phyloP scores from a whole-genome alignment of 176 grass and related monocot genomes.

The Saccharum officinarum region DNA sequence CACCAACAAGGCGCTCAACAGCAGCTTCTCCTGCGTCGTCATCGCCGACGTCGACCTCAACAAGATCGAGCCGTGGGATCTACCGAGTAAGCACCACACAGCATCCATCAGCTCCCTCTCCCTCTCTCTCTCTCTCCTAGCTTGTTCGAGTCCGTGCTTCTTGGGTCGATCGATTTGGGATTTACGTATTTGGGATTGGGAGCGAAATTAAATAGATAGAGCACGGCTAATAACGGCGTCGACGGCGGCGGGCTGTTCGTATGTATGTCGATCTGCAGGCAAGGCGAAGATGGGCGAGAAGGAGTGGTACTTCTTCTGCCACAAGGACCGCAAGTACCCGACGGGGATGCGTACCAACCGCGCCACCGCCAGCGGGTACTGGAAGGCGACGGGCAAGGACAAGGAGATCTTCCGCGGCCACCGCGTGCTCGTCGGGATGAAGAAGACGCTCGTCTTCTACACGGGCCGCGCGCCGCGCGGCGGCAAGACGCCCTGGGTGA shows the following conservation, averaged over 20 bases:
- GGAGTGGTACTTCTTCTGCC: constrained; percentile 89
- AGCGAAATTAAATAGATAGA: no score
- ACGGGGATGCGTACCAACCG: constrained; percentile 85
- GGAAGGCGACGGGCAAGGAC: constrained; percentile 96
- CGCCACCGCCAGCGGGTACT: constrained; percentile 73
- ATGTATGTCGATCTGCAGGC: constrained; percentile 7
- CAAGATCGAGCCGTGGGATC: constrained; percentile 93
- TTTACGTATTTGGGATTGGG: no score
- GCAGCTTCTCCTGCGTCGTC: constrained; percentile 47
- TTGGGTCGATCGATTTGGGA: no score
- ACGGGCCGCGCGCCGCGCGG: constrained; percentile 74
- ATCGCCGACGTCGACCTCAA: constrained; percentile 88
- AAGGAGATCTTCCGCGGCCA: constrained; percentile 81
- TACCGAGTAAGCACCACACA: constrained; percentile 50
- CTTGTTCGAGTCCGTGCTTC: no score
- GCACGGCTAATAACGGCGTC: no score
- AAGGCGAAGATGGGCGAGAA: constrained; percentile 91
- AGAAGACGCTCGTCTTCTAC: constrained; percentile 99
- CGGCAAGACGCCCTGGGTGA: constrained; percentile 84
- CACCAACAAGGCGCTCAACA: constrained; percentile 44
- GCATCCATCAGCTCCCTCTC: background rate
- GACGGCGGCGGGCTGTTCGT: no score
- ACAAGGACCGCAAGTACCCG: constrained; percentile 93
- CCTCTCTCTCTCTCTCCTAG: background rate
- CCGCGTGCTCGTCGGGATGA: constrained; percentile 82